Evolutionary conservation across 192 early-diverging fungal species (phyloP), one percentile per base, ranked within the genome.

Genomic region (Dimargaris xerosporica): DNA sequence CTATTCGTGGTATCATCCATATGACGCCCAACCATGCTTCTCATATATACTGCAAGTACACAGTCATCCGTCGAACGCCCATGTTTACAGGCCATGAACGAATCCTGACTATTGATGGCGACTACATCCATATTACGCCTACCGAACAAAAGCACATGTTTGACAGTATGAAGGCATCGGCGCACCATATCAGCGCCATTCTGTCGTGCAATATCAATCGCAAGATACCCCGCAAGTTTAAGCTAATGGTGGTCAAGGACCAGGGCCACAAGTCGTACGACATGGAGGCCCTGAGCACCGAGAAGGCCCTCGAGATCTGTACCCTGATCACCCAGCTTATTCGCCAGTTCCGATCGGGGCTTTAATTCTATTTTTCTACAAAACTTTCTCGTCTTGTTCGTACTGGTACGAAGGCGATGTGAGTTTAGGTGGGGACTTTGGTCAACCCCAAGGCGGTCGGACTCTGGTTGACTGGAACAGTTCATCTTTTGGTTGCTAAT

Each of bases 81-180:
- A 88, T 94, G 79, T 87, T 87, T 74, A 78, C 85, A 10, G 87
- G 93, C 46, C 83, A 88, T 50, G 90, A 93, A 54, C 83, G 91
- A 39, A 71, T 83, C 26, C 77, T 98, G n/a, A 92, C 90, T 0
- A 91, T 98, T 64, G 93, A 96, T 70, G 95, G 93, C 12, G 91
- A 93, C 48, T 87, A 91, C 52, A 83, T 98, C 29, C 86, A 93
- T 60, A 75, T 98, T 44, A 89, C 90, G 82, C 85, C 88, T 0
- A 75, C 87, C 3, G 91, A 93, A 52, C 79, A 80, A 23, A 84
- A 79, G 62, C 78, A 82, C 31, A 75, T 91, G 61, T 88, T 91
- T 65, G 88, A 94, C 66, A 79, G 82, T 29, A 82, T 85, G 54
- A 93, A 93, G 73, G 88, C 87, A 64, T 78, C 82, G 39, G 82